Evolutionary conservation across 352 stramenopile genomes (phyloP), one percentile per base, ranked within the genome.

Genomic region (Globisporangium recalcitrans): DNA sequence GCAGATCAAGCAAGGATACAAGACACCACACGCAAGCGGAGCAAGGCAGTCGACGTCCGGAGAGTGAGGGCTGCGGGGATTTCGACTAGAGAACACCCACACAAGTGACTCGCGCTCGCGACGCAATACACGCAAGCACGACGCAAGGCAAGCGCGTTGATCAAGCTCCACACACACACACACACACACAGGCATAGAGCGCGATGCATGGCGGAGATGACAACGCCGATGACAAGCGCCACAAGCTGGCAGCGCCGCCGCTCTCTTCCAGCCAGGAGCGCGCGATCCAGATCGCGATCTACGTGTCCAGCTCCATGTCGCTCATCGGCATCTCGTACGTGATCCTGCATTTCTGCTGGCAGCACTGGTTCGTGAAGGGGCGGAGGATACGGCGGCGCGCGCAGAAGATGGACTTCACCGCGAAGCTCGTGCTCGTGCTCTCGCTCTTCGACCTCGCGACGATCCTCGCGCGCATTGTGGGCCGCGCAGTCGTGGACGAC

Each of bases 381-480:
- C 19, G 62, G 36, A 46, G 36, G 48, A 46, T 46, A 46, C 64
- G 26, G 11, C 60, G 56, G 13, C 64, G 60, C 48, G 56, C 26
- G 22, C 67, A 70, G n/a, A 63, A 70, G n/a, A 63, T 85, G 51
- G 80, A 92, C 62, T 90, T 92, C 52, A 81, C 75, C n/a, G 72
- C 74, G 16, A 77, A 82, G 57, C 79, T 91, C 36, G 81, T 92
- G 51, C 64, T 87, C 26, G 75, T 92, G 27, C 71, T 91, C 31
- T 79, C 78, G 46, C 73, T 87, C 52, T 88, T 92, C 60, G 81
- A 94, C 66, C 67, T 92, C 34, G 57, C 72, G 11, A 78, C 73
- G 1, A 73, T 86, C 22, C 57, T 80, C 13, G 69, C 75, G 4
- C 80, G 82, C 31, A 79, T 87, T 29, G 68, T 88, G 22, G 82